Percentiles rank a stretch among this genome's conserved stretches.
Evolutionary conservation across 805 yeast species (phyloP).

Genomic region (Candida silvicultrix): DNA sequence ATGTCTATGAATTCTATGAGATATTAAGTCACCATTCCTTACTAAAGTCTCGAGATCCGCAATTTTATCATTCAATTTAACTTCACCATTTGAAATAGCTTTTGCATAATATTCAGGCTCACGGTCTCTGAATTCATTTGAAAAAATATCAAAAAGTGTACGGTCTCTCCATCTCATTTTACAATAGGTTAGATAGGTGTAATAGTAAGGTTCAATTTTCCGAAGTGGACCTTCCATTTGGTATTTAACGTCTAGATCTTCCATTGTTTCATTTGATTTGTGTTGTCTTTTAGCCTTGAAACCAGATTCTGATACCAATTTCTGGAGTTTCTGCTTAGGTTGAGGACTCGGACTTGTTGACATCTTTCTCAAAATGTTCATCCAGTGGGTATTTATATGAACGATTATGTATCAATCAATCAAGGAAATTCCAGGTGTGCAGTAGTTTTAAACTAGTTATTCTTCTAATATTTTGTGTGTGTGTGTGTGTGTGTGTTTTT

Average conservation of each 20-base stretch:
- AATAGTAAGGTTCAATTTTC: slow-evolving; percentile 77
- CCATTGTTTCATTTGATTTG: slow-evolving; percentile 10
- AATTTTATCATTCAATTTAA: slow-evolving; percentile 58
- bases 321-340: slow-evolving; percentile 9
- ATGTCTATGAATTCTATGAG: slow-evolving; percentile 75
- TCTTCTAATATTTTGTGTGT: too few species aligned
- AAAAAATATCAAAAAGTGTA: slow-evolving; percentile 73
- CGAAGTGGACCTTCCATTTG: slow-evolving; percentile 55
- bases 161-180: slow-evolving; percentile 88
- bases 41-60: slow-evolving; percentile 63
- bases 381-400: too few species aligned
- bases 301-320: slow-evolving; percentile 10
- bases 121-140: slow-evolving; percentile 78
- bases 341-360: neutral
- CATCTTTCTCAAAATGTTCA: neutral
- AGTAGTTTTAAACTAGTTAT: too few species aligned
- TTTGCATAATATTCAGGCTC: slow-evolving; percentile 58
- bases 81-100: slow-evolving; percentile 57
- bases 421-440: too few species aligned
- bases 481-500: too few species aligned
- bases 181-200: slow-evolving; percentile 84
- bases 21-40: slow-evolving; percentile 75
- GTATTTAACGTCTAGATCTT: slow-evolving; percentile 45
- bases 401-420: too few species aligned
- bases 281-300: slow-evolving; percentile 18